Evolutionary conservation across 2,329 filamentous ascomycete genomes (phyloP).

Genomic region (Sordariomycetes sp.): DNA sequence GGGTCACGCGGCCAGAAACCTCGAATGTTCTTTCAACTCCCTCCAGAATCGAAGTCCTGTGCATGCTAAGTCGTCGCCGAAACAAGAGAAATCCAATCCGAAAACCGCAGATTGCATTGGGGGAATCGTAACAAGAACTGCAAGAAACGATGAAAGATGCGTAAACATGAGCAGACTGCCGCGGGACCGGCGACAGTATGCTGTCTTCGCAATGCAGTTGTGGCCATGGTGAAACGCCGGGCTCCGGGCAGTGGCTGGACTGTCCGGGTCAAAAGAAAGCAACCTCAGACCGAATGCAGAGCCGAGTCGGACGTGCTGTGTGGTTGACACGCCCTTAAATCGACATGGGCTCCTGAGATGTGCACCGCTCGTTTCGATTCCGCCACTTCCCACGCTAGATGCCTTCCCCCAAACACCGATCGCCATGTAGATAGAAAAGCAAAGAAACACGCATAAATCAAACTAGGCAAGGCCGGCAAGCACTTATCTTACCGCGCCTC

Average conservation of each 20-base stretch:
- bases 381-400: slow-evolving; percentile 1
- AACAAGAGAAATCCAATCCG: slow-evolving; percentile 1
- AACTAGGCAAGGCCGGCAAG: neutral
- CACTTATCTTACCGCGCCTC: neutral
- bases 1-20: slow-evolving; percentile 1
- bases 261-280: neutral
- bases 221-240: slow-evolving; percentile 1
- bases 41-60: slow-evolving; percentile 1
- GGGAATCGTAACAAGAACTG: slow-evolving; percentile 1
- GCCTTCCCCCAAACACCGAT: neutral
- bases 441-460: neutral
- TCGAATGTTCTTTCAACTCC: slow-evolving; percentile 4
- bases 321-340: neutral
- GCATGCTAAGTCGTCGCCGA: neutral
- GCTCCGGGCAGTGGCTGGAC: neutral
- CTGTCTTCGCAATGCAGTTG: slow-evolving; percentile 1
- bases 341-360: neutral
- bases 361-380: neutral
- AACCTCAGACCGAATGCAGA: neutral
- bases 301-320: too few species aligned
- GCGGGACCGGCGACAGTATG: slow-evolving; percentile 1
- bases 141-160: slow-evolving; percentile 1
- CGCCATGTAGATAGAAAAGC: slow-evolving; percentile 1
- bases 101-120: slow-evolving; percentile 1
- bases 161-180: neutral